phyloP scores from a whole-genome alignment of 768 basidiomycete species.

The Boletus subcaerulescens region DNA sequence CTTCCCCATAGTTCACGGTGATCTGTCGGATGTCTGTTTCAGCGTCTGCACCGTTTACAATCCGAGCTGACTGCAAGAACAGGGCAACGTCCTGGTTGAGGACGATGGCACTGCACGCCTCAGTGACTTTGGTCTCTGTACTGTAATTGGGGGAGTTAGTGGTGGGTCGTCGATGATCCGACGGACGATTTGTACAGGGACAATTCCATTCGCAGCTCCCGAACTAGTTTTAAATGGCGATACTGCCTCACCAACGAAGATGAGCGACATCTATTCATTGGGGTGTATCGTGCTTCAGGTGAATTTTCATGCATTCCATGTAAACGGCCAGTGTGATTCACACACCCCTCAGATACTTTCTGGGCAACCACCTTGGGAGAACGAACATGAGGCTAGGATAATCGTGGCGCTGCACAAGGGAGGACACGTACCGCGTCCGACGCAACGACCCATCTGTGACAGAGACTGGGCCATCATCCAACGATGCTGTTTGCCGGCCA shows the following conservation, averaged over 20 bases:
- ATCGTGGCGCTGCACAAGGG: not conserved
- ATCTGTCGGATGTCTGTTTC: not conserved
- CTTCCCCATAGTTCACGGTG: not conserved
- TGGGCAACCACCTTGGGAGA: not conserved
- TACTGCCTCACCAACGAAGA: not conserved
- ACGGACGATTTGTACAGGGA: not conserved
- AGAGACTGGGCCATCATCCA: not conserved
- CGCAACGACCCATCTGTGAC: not conserved
- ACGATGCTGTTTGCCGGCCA: not conserved
- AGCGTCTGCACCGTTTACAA: not conserved
- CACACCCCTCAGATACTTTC: not conserved
- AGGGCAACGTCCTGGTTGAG: not conserved
- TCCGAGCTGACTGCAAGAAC: not conserved
- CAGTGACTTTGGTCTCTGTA: constrained; percentile 1
- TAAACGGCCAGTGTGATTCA: not conserved
- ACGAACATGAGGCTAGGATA: not conserved
- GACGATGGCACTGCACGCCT: not conserved
- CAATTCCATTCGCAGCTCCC: constrained; percentile 1
- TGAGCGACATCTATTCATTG: constrained; percentile 1
- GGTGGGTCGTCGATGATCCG: constrained; percentile 2
- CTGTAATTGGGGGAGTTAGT: not conserved
- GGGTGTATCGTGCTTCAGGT: constrained; percentile 2
- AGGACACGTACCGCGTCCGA: not conserved
- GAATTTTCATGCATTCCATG: not conserved
- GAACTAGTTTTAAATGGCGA: not conserved